Base-by-base conservation (phyloP, 2,329 filamentous ascomycete genomes). In the Diaporthe ilicicola region DNA sequence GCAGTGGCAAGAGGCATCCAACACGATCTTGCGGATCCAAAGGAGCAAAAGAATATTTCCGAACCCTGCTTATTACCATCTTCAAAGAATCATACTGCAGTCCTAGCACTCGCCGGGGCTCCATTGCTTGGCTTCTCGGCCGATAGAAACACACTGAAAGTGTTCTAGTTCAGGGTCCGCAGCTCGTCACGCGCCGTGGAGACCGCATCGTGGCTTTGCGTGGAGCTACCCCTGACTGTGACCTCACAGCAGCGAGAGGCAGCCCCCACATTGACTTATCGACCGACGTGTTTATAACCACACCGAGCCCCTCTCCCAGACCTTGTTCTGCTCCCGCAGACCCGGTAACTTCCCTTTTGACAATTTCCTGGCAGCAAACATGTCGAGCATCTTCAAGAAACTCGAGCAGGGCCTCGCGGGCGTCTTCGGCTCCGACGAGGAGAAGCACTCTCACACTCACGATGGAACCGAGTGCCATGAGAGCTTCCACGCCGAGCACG, bases 361-460 rank as follows among this genome's bases (percentile, higher is more conserved):
- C 65, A 66, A 84, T 84, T 2, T 3, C 8, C 8, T 37, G 46
- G 53, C 13, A 50, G 53, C 66, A 59, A 68, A 50, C n/a, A 68
- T 68, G 83, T 80, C 81, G 65, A 74, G 76, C 68, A 74, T 88
- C 73, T 81, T 86, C 71, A 81, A 81, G 69, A 84, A 86, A 76
- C 79, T 84, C 68, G 84, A 84, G 74, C 76, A 80, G 51, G 81
- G 78, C 75, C 75, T 86, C 67, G 81, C 84, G 54, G 80, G 82
- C 50, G 74, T 80, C 69, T 76, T 83, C 46, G 80, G 79, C 53
- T 61, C 56, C 44, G 78, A 80, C 42, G 83, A 84, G 51, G 78
- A 79, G 70, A 78, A 79, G 53, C 84, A 85, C 69, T 85, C 85
- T 32, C 84, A 86, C 72, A 83, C 84, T 8, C 79, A 86, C 64